A percentile compares a stretch with the other conserved stretches of the same genome.
Evolutionary conservation across 805 yeast genomes (phyloP).

Genomic region (Ogataea dorogensis): DNA sequence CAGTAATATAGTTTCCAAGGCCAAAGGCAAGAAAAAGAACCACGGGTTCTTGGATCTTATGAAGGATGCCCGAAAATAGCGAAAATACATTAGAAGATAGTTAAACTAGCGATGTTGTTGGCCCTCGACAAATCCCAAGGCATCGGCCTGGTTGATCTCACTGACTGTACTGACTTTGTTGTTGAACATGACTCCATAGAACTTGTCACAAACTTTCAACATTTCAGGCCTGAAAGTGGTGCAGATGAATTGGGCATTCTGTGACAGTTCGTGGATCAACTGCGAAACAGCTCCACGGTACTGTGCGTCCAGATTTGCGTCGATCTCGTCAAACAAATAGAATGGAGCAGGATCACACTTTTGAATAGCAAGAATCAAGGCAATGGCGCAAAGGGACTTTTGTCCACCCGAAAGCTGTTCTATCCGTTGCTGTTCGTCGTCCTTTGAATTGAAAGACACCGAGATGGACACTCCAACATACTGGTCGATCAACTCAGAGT

Average conservation of each 20-base stretch:
- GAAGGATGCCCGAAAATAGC: slow-evolving; percentile 41
- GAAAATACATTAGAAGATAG: slow-evolving; percentile 1
- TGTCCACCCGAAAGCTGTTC: slow-evolving; percentile 97
- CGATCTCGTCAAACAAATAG: slow-evolving; percentile 93
- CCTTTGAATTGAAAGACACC: slow-evolving; percentile 85
- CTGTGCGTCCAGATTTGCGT: slow-evolving; percentile 91
- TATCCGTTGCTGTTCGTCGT: slow-evolving; percentile 80
- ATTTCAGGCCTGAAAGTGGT: slow-evolving; percentile 95
- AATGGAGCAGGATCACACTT: slow-evolving; percentile 96
- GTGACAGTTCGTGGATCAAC: slow-evolving; percentile 63
- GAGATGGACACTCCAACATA: slow-evolving; percentile 81
- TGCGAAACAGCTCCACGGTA: slow-evolving; percentile 85
- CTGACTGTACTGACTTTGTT: slow-evolving; percentile 78
- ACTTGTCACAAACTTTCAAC: slow-evolving; percentile 81
- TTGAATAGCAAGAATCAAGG: slow-evolving; percentile 90
- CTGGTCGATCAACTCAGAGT: slow-evolving; percentile 42
- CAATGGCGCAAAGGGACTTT: slow-evolving; percentile 93
- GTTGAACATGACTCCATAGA: slow-evolving; percentile 82
- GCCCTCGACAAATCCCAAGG: slow-evolving; percentile 81
- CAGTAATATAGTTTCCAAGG: slow-evolving; percentile 38
- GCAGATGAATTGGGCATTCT: slow-evolving; percentile 84
- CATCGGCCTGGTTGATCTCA: slow-evolving; percentile 68
- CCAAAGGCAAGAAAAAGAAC: slow-evolving; percentile 35
- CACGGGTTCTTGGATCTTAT: slow-evolving; percentile 49
- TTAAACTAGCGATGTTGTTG: slow-evolving; percentile 35